Percentiles rank a stretch among this genome's conserved stretches.
These are phyloP conservation scores for Aspergillus candidus DNA, from an alignment of 2,329 filamentous ascomycete genomes.

Conservation along the genomic window DNA sequence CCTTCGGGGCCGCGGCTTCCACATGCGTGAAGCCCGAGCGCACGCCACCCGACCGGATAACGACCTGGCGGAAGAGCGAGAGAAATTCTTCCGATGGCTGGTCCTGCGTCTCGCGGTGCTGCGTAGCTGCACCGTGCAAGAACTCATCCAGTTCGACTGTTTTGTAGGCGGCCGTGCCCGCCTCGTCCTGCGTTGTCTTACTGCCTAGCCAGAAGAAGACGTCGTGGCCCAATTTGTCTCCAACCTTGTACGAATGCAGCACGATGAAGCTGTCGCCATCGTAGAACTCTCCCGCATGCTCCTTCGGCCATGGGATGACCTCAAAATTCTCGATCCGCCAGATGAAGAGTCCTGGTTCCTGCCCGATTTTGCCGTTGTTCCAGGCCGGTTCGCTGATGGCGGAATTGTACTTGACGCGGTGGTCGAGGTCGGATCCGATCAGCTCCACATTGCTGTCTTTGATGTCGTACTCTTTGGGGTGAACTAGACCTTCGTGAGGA, in stretches of 20 bases:
- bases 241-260: constrained; percentile 53
- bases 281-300: constrained; percentile 55
- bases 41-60: constrained; percentile 57
- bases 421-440: constrained; percentile 59
- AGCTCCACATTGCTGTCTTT: constrained; percentile 63
- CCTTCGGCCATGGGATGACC: constrained; percentile 55
- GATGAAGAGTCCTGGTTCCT: constrained; percentile 50
- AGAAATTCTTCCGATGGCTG: constrained; percentile 56
- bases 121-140: constrained; percentile 54
- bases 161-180: constrained; percentile 63
- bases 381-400: constrained; percentile 61
- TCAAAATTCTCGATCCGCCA: constrained; percentile 65
- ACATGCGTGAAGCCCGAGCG: constrained; percentile 59
- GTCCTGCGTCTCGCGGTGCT: constrained; percentile 59
- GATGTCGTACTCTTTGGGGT: constrained; percentile 60
- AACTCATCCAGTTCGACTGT: constrained; percentile 66
- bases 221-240: constrained; percentile 52
- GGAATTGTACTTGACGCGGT: constrained; percentile 62
- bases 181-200: constrained; percentile 63
- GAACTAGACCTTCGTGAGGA: constrained; percentile 56
- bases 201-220: constrained; percentile 66
- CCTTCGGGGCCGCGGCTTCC: constrained; percentile 43
- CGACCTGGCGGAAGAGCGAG: constrained; percentile 54
- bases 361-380: constrained; percentile 54
- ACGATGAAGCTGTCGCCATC: constrained; percentile 65